Percentiles rank a stretch among this genome's conserved stretches.
Evolutionary conservation across 2,329 filamentous ascomycete genomes (phyloP).

Genomic region (Venturia carpophila): DNA sequence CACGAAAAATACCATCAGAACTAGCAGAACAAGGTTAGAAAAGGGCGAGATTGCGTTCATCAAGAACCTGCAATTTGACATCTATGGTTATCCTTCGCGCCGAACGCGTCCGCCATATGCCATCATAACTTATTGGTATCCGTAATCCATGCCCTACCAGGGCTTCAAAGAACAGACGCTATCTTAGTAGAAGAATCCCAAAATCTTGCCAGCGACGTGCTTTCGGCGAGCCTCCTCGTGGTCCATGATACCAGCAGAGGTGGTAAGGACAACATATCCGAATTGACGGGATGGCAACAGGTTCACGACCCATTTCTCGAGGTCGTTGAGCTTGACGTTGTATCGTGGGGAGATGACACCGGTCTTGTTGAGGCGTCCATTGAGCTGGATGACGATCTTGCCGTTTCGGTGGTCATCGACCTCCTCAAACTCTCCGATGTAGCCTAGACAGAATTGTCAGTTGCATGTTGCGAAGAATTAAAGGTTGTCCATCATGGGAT

Average conservation of each 20-base stretch:
- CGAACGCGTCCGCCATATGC: slow-evolving; percentile 1
- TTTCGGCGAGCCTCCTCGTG: slow-evolving; percentile 99
- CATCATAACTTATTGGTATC: background rate
- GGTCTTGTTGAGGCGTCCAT: slow-evolving; percentile 98
- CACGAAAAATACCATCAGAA: background rate
- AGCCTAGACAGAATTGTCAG: slow-evolving; percentile 60
- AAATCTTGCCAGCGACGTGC: slow-evolving; percentile 98
- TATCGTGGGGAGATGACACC: slow-evolving; percentile 99
- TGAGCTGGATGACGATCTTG: slow-evolving; percentile 99
- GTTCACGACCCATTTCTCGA: slow-evolving; percentile 99
- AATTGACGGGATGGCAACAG: slow-evolving; percentile 99
- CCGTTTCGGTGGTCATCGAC: slow-evolving; percentile 98
- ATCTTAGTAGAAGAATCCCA: slow-evolving; percentile 98
- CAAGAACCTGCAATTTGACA: slow-evolving; percentile 7
- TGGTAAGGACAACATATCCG: slow-evolving; percentile 98
- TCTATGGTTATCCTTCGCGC: slow-evolving; percentile 10
- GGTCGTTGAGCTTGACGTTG: slow-evolving; percentile 94
- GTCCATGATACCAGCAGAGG: slow-evolving; percentile 99
- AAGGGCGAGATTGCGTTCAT: too few species aligned
- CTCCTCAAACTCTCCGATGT: slow-evolving; percentile 99
- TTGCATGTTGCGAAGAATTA: slow-evolving; percentile 81
- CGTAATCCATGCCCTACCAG: background rate
- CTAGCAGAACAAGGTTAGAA: background rate
- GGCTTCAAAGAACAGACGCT: background rate
- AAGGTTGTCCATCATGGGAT: slow-evolving; percentile 77